phyloP scores from a whole-genome alignment of 305 asterid species.

The Galium porrigens region DNA sequence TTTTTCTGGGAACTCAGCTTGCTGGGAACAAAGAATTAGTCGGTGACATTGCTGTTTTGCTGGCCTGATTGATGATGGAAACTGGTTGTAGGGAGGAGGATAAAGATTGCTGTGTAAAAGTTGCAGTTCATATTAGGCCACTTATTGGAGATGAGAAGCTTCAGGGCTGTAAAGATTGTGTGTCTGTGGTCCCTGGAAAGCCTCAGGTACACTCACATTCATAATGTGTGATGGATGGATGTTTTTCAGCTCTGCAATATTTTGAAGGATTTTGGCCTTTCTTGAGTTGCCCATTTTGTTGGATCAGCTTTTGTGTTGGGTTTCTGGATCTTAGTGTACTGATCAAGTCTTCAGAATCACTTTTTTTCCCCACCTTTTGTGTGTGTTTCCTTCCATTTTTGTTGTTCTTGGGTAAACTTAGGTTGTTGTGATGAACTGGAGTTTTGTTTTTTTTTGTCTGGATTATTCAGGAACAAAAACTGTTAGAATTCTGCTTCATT shows the following conservation, averaged over 20 bases:
- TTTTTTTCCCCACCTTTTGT: not conserved
- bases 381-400: slow-evolving; percentile 6
- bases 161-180: slow-evolving; percentile 97
- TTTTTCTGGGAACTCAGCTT: not conserved
- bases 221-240: slow-evolving; percentile 37
- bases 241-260: slow-evolving; percentile 4
- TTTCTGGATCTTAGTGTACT: slow-evolving; percentile 23
- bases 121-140: slow-evolving; percentile 89
- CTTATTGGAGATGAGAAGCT: slow-evolving; percentile 85
- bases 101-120: slow-evolving; percentile 94
- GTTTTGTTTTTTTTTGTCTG: slow-evolving; percentile 9
- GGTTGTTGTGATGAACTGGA: slow-evolving; percentile 19
- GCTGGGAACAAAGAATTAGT: not conserved
- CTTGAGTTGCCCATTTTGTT: slow-evolving; percentile 11
- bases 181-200: slow-evolving; percentile 59
- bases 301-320: slow-evolving; percentile 13
- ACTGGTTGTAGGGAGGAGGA: slow-evolving; percentile 24
- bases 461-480: not conserved
- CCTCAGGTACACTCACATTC: slow-evolving; percentile 60
- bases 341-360: slow-evolving; percentile 14
- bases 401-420: slow-evolving; percentile 5
- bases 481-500: slow-evolving; percentile 11
- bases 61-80: slow-evolving; percentile 35
- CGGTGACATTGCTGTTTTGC: slow-evolving; percentile 6
- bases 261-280: slow-evolving; percentile 1